phyloP scores from a whole-genome alignment of 768 basidiomycete genomes.

The Boletus barrowsii region DNA sequence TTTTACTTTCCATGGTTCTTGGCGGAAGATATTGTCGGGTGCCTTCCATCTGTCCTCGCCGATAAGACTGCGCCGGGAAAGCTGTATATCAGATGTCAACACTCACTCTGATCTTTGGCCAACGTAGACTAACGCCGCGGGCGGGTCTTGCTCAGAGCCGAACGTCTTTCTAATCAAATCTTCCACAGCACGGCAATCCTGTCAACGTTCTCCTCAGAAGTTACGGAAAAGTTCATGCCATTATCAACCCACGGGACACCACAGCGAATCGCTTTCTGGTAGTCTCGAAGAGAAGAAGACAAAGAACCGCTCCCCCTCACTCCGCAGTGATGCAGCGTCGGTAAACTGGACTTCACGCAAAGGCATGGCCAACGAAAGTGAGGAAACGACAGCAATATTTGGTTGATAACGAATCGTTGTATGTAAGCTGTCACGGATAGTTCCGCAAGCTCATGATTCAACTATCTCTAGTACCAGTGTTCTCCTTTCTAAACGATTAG shows the following conservation, averaged over 20 bases:
- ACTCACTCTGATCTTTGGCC: slow-evolving; percentile 63
- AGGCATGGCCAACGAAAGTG: slow-evolving; percentile 42
- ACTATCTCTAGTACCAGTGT: slow-evolving; percentile 8
- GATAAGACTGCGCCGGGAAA: background rate
- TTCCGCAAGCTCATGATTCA: slow-evolving; percentile 1
- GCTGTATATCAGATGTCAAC: background rate
- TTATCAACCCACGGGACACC: slow-evolving; percentile 61
- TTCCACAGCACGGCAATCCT: slow-evolving; percentile 72
- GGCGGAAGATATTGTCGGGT: slow-evolving; percentile 54
- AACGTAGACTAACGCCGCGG: slow-evolving; percentile 64
- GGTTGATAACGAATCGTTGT: background rate
- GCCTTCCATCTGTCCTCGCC: slow-evolving; percentile 58
- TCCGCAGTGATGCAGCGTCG: slow-evolving; percentile 34
- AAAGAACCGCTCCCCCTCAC: slow-evolving; percentile 49
- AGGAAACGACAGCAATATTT: background rate
- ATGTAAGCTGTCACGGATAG: slow-evolving; percentile 1
- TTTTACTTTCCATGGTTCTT: slow-evolving; percentile 57
- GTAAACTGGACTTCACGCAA: slow-evolving; percentile 38
- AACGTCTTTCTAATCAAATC: slow-evolving; percentile 52
- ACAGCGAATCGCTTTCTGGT: slow-evolving; percentile 46
- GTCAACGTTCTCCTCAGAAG: slow-evolving; percentile 18
- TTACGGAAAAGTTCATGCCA: background rate
- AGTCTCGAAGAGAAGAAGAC: slow-evolving; percentile 72
- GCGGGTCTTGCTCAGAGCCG: slow-evolving; percentile 39
- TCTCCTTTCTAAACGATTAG: slow-evolving; percentile 15